phyloP scores from a whole-genome alignment of 805 yeast species.

The Metschnikowia sp. region DNA sequence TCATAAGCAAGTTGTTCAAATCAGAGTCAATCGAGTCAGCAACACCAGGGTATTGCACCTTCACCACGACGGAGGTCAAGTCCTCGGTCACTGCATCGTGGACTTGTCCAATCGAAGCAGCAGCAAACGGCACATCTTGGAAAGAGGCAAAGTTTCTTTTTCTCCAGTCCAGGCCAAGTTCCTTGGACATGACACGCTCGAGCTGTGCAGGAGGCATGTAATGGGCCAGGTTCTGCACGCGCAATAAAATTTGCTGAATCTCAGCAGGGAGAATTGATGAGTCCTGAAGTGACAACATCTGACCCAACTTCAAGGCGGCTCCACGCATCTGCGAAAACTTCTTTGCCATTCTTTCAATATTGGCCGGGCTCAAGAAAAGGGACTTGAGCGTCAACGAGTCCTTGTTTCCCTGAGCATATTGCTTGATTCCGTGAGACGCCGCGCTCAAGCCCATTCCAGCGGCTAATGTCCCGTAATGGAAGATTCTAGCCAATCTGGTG shows the following conservation, averaged over 20 bases:
- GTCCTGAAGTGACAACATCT: conserved; percentile 93
- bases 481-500: conserved; percentile 79
- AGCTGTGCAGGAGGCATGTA: conserved; percentile 95
- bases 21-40: conserved; percentile 92
- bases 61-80: conserved; percentile 80
- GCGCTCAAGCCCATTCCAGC: conserved; percentile 88
- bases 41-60: conserved; percentile 97
- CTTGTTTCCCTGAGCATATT: conserved; percentile 53
- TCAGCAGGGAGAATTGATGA: conserved; percentile 79
- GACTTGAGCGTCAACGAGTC: conserved; percentile 49
- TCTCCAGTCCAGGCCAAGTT: conserved; percentile 82
- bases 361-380: conserved; percentile 71
- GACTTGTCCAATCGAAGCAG: conserved; percentile 97
- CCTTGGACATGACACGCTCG: conserved; percentile 65
- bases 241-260: conserved; percentile 70
- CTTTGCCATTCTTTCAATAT: conserved; percentile 82
- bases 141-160: conserved; percentile 61
- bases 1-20: conserved; percentile 75
- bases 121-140: conserved; percentile 89
- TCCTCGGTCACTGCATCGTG: conserved; percentile 74
- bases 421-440: conserved; percentile 69
- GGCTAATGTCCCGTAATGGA: conserved; percentile 90
- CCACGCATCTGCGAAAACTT: conserved; percentile 95
- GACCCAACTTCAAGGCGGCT: conserved; percentile 98
- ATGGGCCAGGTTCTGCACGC: conserved; percentile 92